phyloP scores from a whole-genome alignment of 1,139 yeast species.

The Protomyces gravidus region DNA sequence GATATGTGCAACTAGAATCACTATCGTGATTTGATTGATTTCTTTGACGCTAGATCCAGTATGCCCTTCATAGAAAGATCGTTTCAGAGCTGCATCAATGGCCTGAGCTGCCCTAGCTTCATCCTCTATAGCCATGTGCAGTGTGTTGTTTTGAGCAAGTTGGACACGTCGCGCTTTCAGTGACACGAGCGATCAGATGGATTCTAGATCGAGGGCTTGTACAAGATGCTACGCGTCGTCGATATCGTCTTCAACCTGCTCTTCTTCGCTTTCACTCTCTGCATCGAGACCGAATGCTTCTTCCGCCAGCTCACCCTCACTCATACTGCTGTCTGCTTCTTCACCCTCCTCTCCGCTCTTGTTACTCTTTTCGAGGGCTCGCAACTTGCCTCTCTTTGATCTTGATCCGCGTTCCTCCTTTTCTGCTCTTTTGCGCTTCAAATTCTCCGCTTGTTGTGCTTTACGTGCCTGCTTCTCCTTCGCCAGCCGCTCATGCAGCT shows the following conservation, averaged over 20 bases:
- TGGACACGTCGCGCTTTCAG: too few relatives aligned
- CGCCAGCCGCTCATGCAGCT: slow-evolving; percentile 29
- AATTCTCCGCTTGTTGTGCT: slow-evolving; percentile 28
- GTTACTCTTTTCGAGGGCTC: slow-evolving; percentile 12
- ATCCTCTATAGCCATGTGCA: neutral
- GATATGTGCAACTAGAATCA: slow-evolving; percentile 11
- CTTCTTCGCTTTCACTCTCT: slow-evolving; percentile 8
- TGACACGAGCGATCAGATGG: too few relatives aligned
- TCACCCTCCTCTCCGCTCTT: slow-evolving; percentile 6
- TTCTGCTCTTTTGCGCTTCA: slow-evolving; percentile 26
- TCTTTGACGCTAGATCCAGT: slow-evolving; percentile 15
- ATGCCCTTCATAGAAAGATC: slow-evolving; percentile 21
- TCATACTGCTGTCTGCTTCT: slow-evolving; percentile 17
- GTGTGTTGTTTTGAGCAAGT: too few relatives aligned
- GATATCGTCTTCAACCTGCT: neutral
- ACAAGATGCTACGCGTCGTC: too few relatives aligned
- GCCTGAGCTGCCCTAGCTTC: slow-evolving; percentile 1
- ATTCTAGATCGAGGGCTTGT: too few relatives aligned
- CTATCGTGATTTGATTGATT: slow-evolving; percentile 17
- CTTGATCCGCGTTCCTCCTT: slow-evolving; percentile 14
- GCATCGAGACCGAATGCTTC: slow-evolving; percentile 6
- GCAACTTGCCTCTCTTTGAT: slow-evolving; percentile 24
- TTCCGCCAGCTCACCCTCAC: slow-evolving; percentile 26
- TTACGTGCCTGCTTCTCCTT: slow-evolving; percentile 27
- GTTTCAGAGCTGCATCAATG: slow-evolving; percentile 4